Conservation (phyloP, 2,329 filamentous ascomycete species). For the Pseudocercospora fuligena region DNA sequence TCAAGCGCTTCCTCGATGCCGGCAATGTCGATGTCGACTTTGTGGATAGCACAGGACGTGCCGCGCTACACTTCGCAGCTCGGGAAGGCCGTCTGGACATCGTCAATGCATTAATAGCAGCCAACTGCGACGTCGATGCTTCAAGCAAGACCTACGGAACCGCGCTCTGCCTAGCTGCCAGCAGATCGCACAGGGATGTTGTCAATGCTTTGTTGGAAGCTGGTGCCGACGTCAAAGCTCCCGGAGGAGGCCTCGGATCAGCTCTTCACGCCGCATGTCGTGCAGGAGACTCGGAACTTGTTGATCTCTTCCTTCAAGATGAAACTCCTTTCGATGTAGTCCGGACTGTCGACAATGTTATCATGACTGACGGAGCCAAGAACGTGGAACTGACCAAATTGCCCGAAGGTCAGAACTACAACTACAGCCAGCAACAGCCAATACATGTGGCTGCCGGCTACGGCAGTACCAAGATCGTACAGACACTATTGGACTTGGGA, state of each 20-base stretch:
- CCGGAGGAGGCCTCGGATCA: neutral
- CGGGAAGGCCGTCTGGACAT: neutral
- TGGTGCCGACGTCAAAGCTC: neutral
- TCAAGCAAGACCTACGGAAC: neutral
- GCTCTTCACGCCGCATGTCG: neutral
- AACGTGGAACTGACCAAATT: too few species aligned
- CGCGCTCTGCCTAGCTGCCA: conserved; percentile 2
- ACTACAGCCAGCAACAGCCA: too few species aligned
- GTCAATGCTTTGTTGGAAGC: neutral
- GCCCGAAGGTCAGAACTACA: too few species aligned
- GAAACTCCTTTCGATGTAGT: too few species aligned
- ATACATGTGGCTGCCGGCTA: too few species aligned
- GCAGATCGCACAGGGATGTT: neutral
- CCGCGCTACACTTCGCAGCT: conserved; percentile 2
- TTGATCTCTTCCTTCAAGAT: too few species aligned
- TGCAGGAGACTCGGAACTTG: too few species aligned
- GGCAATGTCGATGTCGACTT: neutral
- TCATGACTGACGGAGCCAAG: too few species aligned
- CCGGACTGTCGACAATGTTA: too few species aligned
- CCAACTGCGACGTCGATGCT: neutral
- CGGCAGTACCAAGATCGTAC: too few species aligned
- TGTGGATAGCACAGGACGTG: neutral
- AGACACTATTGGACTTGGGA: too few species aligned
- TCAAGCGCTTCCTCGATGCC: too few species aligned
- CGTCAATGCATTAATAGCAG: neutral